Evolutionary conservation across 257 asterid species (phyloP).

Genomic region (Petunia secreta): DNA sequence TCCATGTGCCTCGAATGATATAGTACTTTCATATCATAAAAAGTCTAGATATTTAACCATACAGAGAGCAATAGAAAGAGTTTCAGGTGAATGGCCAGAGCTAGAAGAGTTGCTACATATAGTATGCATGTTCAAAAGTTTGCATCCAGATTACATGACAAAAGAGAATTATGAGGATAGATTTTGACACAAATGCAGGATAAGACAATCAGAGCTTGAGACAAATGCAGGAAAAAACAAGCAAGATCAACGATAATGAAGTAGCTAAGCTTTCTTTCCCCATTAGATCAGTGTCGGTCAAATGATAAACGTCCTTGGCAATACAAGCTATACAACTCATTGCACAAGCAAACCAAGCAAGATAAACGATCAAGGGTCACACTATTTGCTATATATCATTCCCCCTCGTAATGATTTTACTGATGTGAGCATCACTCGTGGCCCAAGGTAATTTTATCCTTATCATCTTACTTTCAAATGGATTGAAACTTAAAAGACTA

Average conservation of each 20-base stretch:
- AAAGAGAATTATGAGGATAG: not conserved
- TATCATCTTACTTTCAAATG: conserved; percentile 1
- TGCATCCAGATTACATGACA: not conserved
- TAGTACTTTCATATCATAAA: not conserved
- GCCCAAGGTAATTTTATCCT: not conserved
- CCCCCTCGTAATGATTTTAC: not conserved
- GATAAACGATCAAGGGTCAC: not conserved
- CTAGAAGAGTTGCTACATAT: not conserved
- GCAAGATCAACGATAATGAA: too few species aligned
- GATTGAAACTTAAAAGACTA: conserved; percentile 9
- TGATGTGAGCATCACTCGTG: not conserved
- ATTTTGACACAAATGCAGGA: not conserved
- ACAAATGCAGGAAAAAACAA: not conserved
- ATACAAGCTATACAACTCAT: conserved; percentile 1
- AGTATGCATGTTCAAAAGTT: not conserved
- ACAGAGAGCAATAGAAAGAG: not conserved
- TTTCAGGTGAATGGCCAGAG: not conserved
- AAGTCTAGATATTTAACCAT: not conserved
- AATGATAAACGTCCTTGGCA: not conserved
- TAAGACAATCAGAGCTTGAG: not conserved
- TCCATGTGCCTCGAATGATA: conserved; percentile 1
- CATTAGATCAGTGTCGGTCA: not conserved
- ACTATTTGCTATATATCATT: not conserved
- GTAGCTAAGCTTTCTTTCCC: conserved; percentile 11
- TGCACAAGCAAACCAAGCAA: conserved; percentile 2